These are phyloP conservation scores for Crepidotus sp. DNA, from an alignment of 1,284 basidiomycete genomes.

Conservation along the genomic window DNA sequence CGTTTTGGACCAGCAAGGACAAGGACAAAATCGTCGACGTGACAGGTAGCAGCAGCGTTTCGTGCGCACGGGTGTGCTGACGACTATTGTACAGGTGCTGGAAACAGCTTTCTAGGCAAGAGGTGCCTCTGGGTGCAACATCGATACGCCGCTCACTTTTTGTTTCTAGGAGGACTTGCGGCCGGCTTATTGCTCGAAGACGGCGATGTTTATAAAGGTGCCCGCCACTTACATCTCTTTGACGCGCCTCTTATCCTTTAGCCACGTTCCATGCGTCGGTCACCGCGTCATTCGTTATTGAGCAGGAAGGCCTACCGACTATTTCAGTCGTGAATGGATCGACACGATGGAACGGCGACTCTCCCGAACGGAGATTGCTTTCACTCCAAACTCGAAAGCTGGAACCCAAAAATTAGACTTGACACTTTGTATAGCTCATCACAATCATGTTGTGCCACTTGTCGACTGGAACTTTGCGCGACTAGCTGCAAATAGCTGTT, in stretches of 20 bases:
- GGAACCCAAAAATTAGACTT: constrained; percentile 9
- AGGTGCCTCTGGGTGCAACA: too few species aligned
- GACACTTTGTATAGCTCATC: constrained; percentile 2
- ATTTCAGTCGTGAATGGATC: constrained; percentile 27
- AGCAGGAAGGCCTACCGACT: constrained; percentile 70
- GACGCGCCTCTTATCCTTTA: constrained; percentile 23
- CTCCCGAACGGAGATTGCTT: constrained; percentile 46
- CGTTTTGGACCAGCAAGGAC: constrained; percentile 56
- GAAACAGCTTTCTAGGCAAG: constrained; percentile 82
- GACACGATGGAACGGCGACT: constrained; percentile 64
- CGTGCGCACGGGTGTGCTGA: too few species aligned
- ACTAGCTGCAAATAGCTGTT: constrained; percentile 85
- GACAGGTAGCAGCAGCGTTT: too few species aligned
- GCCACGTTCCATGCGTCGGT: constrained; percentile 67
- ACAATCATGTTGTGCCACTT: constrained; percentile 13
- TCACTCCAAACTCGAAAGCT: constrained; percentile 26
- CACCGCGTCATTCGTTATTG: constrained; percentile 76
- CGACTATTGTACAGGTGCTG: constrained; percentile 55
- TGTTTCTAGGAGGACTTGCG: constrained; percentile 76
- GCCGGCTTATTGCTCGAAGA: constrained; percentile 57
- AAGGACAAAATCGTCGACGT: constrained; percentile 64
- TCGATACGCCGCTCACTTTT: too few species aligned
- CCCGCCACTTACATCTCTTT: constrained; percentile 14
- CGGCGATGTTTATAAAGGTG: constrained; percentile 61
- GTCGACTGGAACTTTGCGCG: constrained; percentile 58